phyloP scores from a whole-genome alignment of 2,329 filamentous ascomycete genomes.

The Penicillium thymicola region DNA sequence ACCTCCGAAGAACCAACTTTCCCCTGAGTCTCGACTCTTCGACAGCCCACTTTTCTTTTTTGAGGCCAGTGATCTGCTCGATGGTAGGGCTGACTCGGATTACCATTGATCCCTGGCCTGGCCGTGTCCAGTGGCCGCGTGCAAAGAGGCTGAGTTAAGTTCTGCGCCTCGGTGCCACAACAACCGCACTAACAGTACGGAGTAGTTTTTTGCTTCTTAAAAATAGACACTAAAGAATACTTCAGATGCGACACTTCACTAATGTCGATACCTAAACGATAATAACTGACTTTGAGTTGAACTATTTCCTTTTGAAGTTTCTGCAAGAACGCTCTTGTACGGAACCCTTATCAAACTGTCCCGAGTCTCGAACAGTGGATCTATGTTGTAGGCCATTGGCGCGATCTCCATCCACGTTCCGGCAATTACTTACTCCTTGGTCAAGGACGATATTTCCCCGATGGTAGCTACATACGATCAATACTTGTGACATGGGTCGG shows the following conservation, averaged over 20 bases:
- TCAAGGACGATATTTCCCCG: neutral
- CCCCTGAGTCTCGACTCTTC: neutral
- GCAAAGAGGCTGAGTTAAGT: conserved; percentile 15
- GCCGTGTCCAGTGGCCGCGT: neutral
- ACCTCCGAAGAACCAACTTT: neutral
- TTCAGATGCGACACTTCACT: neutral
- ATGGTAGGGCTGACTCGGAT: conserved; percentile 12
- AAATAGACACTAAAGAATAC: neutral
- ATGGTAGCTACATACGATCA: neutral
- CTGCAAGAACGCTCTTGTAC: neutral
- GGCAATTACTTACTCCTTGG: too few relatives aligned
- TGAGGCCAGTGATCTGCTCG: conserved; percentile 7
- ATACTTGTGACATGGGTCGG: neutral
- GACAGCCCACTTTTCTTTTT: neutral
- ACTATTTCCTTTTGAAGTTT: neutral
- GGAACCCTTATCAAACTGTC: neutral
- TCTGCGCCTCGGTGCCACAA: conserved; percentile 1
- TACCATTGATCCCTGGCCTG: neutral
- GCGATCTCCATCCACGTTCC: neutral
- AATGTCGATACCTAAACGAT: neutral
- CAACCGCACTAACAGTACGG: neutral
- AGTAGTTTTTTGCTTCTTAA: neutral
- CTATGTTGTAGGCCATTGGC: neutral
- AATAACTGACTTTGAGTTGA: neutral
- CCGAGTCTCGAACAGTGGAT: neutral